Conservation (phyloP, 371 early-diverging fungal genomes). For the Funneliformis caledonium region DNA sequence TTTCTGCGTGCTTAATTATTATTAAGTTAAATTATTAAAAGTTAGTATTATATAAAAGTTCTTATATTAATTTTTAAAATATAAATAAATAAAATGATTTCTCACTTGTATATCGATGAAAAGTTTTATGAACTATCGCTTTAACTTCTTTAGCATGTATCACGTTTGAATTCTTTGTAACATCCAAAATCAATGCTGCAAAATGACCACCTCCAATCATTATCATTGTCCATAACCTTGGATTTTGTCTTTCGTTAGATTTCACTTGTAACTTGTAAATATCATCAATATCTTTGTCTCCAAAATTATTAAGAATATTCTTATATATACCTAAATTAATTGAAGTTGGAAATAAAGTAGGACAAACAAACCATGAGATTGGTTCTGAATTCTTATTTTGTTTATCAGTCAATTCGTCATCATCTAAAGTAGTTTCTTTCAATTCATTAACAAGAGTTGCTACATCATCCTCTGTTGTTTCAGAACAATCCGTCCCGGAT, state of each 20-base stretch:
- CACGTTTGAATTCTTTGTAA: constrained; percentile 53
- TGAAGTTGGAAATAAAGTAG: constrained; percentile 42
- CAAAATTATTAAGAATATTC: constrained; percentile 50
- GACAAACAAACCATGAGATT: constrained; percentile 56
- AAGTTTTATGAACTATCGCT: constrained; percentile 80
- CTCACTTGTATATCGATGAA: constrained; percentile 90
- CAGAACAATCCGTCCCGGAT: background rate
- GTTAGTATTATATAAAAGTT: background rate
- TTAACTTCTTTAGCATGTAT: constrained; percentile 44
- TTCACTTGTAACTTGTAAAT: constrained; percentile 37
- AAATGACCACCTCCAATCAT: constrained; percentile 90
- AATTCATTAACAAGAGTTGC: background rate
- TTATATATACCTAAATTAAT: constrained; percentile 65
- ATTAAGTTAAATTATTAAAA: background rate
- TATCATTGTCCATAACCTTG: constrained; percentile 78
- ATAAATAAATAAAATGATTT: background rate
- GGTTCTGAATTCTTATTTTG: constrained; percentile 48
- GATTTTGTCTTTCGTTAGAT: constrained; percentile 35
- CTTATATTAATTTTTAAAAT: background rate
- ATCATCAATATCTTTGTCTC: constrained; percentile 42
- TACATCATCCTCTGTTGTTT: background rate
- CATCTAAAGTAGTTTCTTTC: background rate
- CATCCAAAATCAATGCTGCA: constrained; percentile 86
- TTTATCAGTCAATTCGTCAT: constrained; percentile 26
- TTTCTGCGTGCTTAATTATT: constrained; percentile 74